phyloP scores from a whole-genome alignment of 768 basidiomycete species.

The Lepiota venenata region DNA sequence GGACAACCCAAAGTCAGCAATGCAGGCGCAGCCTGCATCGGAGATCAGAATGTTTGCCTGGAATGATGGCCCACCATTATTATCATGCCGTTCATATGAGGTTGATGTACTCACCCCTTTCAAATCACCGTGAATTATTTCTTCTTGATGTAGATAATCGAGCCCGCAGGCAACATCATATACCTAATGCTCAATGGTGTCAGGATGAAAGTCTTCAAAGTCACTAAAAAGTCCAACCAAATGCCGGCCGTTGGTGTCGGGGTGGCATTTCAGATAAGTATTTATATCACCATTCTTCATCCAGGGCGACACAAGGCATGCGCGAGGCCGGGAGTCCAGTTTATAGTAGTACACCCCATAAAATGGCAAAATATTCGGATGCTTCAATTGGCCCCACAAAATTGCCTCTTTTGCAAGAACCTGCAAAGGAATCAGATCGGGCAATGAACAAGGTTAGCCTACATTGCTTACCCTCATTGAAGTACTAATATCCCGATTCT shows the following conservation, averaged over 20 bases:
- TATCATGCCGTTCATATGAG: background rate
- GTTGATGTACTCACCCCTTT: slow-evolving; percentile 14
- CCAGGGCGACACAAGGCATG: slow-evolving; percentile 13
- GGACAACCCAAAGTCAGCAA: slow-evolving; percentile 9
- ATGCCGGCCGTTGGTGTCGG: background rate
- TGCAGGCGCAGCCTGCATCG: slow-evolving; percentile 11
- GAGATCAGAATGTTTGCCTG: slow-evolving; percentile 17
- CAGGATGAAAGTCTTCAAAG: background rate
- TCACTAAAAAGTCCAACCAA: background rate
- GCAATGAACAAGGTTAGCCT: background rate
- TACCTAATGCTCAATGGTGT: background rate
- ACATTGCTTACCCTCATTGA: background rate
- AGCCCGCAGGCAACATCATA: slow-evolving; percentile 15
- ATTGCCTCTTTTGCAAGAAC: slow-evolving; percentile 8
- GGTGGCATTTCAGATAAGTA: background rate
- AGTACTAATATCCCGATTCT: background rate
- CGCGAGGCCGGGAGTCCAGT: background rate
- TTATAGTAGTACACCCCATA: slow-evolving; percentile 5
- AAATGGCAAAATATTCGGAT: slow-evolving; percentile 9
- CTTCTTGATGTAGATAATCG: slow-evolving; percentile 14
- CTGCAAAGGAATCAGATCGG: background rate
- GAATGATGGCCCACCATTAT: background rate
- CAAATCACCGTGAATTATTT: slow-evolving; percentile 17
- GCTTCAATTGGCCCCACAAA: slow-evolving; percentile 1
- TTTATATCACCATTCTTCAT: slow-evolving; percentile 12